Conservation (phyloP, 2,329 filamentous ascomycete species). For the Diaporthe vaccinii region DNA sequence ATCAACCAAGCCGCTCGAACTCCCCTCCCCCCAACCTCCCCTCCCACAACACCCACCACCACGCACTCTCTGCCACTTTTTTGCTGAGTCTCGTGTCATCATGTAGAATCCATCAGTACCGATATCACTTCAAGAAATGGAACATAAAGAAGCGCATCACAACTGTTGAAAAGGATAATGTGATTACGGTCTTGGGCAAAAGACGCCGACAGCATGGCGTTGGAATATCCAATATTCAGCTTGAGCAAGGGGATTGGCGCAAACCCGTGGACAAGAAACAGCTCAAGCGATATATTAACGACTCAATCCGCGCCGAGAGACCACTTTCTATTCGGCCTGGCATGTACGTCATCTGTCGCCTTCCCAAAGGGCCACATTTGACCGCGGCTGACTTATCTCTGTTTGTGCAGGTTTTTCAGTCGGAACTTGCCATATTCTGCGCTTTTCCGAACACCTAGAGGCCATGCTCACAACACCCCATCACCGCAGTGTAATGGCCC, state of each 20-base stretch:
- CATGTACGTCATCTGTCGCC: neutral
- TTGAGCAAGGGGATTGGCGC: conserved; percentile 41
- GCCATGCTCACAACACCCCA: neutral
- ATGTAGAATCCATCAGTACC: conserved; percentile 43
- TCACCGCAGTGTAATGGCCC: neutral
- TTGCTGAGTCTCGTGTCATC: conserved; percentile 16
- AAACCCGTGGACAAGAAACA: conserved; percentile 44
- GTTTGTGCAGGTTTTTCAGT: neutral
- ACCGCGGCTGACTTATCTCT: neutral
- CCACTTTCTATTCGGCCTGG: conserved; percentile 4
- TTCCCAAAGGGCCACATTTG: too few relatives aligned
- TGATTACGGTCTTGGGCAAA: conserved; percentile 32
- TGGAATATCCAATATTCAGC: conserved; percentile 1
- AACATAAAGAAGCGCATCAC: conserved; percentile 39
- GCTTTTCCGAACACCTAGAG: neutral
- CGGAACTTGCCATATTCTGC: conserved; percentile 2
- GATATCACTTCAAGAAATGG: conserved; percentile 26
- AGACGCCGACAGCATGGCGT: neutral
- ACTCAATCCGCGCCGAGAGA: conserved; percentile 37
- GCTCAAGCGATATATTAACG: conserved; percentile 43
- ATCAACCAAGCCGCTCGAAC: neutral
- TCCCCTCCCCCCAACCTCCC: too few relatives aligned
- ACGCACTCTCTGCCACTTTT: too few relatives aligned
- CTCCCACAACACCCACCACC: too few relatives aligned
- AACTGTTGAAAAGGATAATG: conserved; percentile 43